Conservation (phyloP, 768 basidiomycete genomes). For the Agaricus bisporus region DNA sequence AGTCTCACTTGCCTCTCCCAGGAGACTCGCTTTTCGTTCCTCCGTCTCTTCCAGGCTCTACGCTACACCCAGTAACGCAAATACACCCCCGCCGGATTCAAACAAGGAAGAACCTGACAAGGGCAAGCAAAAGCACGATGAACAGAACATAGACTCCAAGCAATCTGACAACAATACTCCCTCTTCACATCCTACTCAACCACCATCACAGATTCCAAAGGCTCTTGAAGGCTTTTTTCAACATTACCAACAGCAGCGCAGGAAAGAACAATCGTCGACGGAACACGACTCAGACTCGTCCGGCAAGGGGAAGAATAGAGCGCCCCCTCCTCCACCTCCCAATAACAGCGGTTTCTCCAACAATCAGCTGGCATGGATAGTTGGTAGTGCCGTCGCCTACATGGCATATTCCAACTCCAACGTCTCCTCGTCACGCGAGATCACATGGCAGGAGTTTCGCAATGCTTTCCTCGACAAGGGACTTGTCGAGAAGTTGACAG, state of each 20-base stretch:
- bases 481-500: slow-evolving; percentile 87
- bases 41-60: slow-evolving; percentile 23
- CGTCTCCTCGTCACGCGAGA: slow-evolving; percentile 66
- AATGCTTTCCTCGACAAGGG: slow-evolving; percentile 96
- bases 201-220: slow-evolving; percentile 46
- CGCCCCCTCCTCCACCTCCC: slow-evolving; percentile 39
- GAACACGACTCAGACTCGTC: slow-evolving; percentile 26
- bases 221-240: slow-evolving; percentile 77
- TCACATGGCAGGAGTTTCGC: slow-evolving; percentile 99
- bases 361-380: slow-evolving; percentile 45
- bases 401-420: slow-evolving; percentile 59
- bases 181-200: slow-evolving; percentile 20
- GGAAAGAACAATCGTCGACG: slow-evolving; percentile 27
- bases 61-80: slow-evolving; percentile 37
- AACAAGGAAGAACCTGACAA: slow-evolving; percentile 15
- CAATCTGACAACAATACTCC: slow-evolving; percentile 18
- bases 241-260: slow-evolving; percentile 47
- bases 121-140: slow-evolving; percentile 15
- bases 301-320: slow-evolving; percentile 27
- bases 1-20: slow-evolving; percentile 36
- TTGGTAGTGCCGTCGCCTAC: slow-evolving; percentile 51
- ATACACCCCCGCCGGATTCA: slow-evolving; percentile 23
- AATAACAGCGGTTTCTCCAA: slow-evolving; percentile 53
- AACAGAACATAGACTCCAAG: slow-evolving; percentile 10
- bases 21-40: slow-evolving; percentile 17